Conservation (phyloP, 2,329 filamentous ascomycete species). For the Aspergillus quadrilineatus region DNA sequence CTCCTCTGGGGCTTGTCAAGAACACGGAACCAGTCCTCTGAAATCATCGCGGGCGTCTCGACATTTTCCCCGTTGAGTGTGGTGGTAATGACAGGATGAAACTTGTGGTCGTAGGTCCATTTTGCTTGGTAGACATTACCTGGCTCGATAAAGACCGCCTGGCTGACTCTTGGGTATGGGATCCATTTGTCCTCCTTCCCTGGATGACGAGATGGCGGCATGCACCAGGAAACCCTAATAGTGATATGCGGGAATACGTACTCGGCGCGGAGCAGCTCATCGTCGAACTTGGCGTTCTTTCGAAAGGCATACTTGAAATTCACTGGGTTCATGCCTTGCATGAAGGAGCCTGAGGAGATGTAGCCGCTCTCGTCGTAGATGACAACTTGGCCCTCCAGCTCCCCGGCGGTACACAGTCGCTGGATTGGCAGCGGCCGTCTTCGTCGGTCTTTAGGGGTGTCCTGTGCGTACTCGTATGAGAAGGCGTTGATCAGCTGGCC, state of each 20-base stretch:
- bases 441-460: not conserved
- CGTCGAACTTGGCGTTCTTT: slow-evolving; percentile 53
- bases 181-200: slow-evolving; percentile 55
- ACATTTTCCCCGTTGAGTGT: slow-evolving; percentile 51
- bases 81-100: slow-evolving; percentile 47
- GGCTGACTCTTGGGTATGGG: slow-evolving; percentile 52
- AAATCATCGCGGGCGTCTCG: slow-evolving; percentile 55
- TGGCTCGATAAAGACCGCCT: slow-evolving; percentile 54
- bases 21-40: slow-evolving; percentile 45
- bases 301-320: slow-evolving; percentile 56
- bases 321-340: slow-evolving; percentile 51
- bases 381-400: slow-evolving; percentile 46
- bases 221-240: slow-evolving; percentile 55
- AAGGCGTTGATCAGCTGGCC: slow-evolving; percentile 46
- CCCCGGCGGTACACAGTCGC: slow-evolving; percentile 49
- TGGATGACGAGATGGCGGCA: slow-evolving; percentile 49
- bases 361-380: slow-evolving; percentile 54
- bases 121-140: slow-evolving; percentile 51
- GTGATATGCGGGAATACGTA: slow-evolving; percentile 54
- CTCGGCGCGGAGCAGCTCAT: slow-evolving; percentile 55
- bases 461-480: slow-evolving; percentile 44
- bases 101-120: slow-evolving; percentile 50
- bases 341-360: slow-evolving; percentile 52
- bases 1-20: slow-evolving; percentile 43
- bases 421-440: slow-evolving; percentile 43